Evolutionary conservation across 495 filamentous ascomycete genomes (phyloP), one percentile per base, ranked within the genome.

Genomic region (Penicillium chermesinum): DNA sequence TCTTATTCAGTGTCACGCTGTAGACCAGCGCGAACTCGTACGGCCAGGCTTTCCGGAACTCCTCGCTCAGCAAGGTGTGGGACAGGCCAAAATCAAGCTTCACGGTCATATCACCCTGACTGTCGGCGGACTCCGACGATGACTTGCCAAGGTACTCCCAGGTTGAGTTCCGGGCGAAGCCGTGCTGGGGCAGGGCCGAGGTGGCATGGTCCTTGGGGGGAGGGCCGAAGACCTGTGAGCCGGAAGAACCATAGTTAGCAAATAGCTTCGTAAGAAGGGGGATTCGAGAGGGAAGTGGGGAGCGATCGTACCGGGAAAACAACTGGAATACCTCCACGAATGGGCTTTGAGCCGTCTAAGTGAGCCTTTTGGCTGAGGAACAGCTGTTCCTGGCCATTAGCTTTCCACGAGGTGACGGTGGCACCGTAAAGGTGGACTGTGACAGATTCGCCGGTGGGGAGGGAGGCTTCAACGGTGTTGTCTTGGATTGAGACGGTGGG

Each of bases 231-330:
- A 94, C 87, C 90, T 96, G 52, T 14, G 37, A 18, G 49, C 22
- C 12, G 9, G 16, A 40, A 14, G 37, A 47, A 49, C 2, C 21
- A 38, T 6, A 32, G 17, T 59, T 49, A 62, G 58, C 50, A 41
- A 25, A 22, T 12, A 17, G 20, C 4, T 42, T 18, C n/a, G 21
- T 19, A 8, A 22, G 12, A 33, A n/a, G 15, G 17, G 18, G 9
- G 7, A 7, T n/a, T n/a, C n/a, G n/a, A n/a, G n/a, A n/a, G n/a
- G n/a, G n/a, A n/a, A n/a, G n/a, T n/a, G n/a, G n/a, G n/a, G n/a
- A n/a, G n/a, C n/a, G n/a, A n/a, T n/a, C 83, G 53, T 75, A 95
- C 91, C 15, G 94, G 94, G 63, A 99, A 99, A 2, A 99, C 94
- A 25, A 99, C 69, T 7, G 94, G 94, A 51, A 99, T 88, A 5